These are phyloP conservation scores for Hypoxylon crocopeplum DNA, from an alignment of 495 filamentous ascomycete genomes.

Conservation along the genomic window DNA sequence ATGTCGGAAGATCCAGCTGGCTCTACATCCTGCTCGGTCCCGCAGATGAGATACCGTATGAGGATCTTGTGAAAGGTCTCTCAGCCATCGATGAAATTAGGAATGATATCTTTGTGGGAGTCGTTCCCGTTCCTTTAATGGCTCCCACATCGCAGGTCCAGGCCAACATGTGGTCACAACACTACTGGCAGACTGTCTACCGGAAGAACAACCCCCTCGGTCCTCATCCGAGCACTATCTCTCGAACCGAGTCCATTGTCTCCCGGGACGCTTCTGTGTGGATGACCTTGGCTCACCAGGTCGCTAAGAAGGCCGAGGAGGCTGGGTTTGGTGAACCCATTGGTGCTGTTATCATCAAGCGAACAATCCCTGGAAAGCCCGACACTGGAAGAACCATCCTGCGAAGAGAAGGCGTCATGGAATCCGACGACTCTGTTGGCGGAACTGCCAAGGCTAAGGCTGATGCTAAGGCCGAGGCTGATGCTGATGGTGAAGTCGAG, in stretches of 20 bases:
- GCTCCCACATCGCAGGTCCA: constrained; percentile 77
- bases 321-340: constrained; percentile 69
- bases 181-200: constrained; percentile 89
- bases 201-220: constrained; percentile 81
- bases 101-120: constrained; percentile 55
- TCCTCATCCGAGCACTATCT: constrained; percentile 69
- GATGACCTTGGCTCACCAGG: constrained; percentile 70
- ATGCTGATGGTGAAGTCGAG: not conserved
- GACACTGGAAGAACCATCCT: constrained; percentile 45
- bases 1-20: constrained; percentile 54
- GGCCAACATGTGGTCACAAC: constrained; percentile 75
- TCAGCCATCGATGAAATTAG: constrained; percentile 46
- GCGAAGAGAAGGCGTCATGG: constrained; percentile 18
- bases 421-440: constrained; percentile 24
- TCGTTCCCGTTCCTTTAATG: constrained; percentile 71
- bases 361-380: constrained; percentile 42
- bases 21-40: constrained; percentile 57
- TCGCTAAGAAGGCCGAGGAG: constrained; percentile 63
- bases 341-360: constrained; percentile 84
- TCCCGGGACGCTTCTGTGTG: constrained; percentile 60
- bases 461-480: no score
- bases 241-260: constrained; percentile 64
- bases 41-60: constrained; percentile 46
- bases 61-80: constrained; percentile 47
- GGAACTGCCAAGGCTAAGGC: constrained; percentile 35